Evolutionary conservation across 1,284 basidiomycete genomes (phyloP).

Genomic region (Prillingera fragicola): DNA sequence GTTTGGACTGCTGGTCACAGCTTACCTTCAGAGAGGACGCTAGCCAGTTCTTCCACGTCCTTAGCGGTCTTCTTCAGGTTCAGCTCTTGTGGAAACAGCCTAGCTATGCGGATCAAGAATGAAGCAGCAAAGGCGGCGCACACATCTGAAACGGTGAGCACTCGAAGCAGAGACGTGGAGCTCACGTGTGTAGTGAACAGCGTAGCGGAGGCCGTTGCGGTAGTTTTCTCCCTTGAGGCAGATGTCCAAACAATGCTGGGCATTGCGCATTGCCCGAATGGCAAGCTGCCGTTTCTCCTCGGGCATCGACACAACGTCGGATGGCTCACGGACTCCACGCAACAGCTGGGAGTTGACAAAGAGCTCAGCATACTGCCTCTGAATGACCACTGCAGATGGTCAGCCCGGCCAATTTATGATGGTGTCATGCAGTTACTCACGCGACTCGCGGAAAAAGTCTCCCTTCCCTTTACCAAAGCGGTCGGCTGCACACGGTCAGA

Average conservation of each 20-base stretch:
- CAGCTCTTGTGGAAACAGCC: constrained; percentile 80
- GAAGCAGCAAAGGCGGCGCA: constrained; percentile 88
- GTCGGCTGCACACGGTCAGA: constrained; percentile 21
- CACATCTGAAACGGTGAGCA: constrained; percentile 62
- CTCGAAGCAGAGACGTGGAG: background rate
- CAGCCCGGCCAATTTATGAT: background rate
- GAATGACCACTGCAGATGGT: constrained; percentile 6
- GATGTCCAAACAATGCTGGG: constrained; percentile 46
- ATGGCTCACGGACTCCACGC: constrained; percentile 43
- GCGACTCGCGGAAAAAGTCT: constrained; percentile 45
- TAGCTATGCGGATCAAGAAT: constrained; percentile 73
- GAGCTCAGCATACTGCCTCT: constrained; percentile 20
- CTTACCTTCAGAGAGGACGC: constrained; percentile 67
- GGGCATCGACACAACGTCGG: constrained; percentile 44
- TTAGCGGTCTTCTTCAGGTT: constrained; percentile 67
- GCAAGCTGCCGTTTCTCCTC: constrained; percentile 45
- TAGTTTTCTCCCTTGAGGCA: constrained; percentile 53
- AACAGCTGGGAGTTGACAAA: constrained; percentile 49
- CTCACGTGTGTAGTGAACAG: constrained; percentile 51
- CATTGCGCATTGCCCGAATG: constrained; percentile 47
- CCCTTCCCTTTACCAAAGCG: constrained; percentile 41
- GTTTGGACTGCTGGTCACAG: constrained; percentile 1
- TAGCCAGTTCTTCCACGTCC: constrained; percentile 71
- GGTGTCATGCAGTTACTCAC: constrained; percentile 14
- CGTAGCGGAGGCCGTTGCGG: constrained; percentile 82